Evolutionary conservation across 768 basidiomycete genomes (phyloP).

Genomic region (Mycena latifolia): DNA sequence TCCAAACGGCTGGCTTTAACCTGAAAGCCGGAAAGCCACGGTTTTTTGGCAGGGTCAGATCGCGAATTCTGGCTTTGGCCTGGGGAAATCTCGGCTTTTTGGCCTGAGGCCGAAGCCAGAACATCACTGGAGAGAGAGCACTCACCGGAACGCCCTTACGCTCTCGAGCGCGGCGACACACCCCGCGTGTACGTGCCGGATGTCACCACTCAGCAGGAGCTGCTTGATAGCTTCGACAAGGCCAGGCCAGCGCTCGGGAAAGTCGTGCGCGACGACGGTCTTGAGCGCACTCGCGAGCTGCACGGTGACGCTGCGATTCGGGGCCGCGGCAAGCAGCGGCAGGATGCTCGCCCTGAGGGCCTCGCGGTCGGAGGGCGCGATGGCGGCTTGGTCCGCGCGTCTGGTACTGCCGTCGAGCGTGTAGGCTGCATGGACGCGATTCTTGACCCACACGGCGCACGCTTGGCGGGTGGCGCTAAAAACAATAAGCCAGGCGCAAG

Average conservation of each 20-base stretch:
- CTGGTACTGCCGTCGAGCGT: slow-evolving; percentile 57
- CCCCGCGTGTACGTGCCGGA: slow-evolving; percentile 84
- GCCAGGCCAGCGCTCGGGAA: slow-evolving; percentile 80
- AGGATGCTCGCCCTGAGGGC: slow-evolving; percentile 79
- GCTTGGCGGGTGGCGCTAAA: slow-evolving; percentile 85
- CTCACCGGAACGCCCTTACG: slow-evolving; percentile 80
- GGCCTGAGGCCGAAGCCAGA: background rate
- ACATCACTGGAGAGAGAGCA: slow-evolving; percentile 6
- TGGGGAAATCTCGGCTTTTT: no score
- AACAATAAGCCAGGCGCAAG: slow-evolving; percentile 3
- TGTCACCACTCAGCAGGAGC: slow-evolving; percentile 71
- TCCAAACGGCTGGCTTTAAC: no score
- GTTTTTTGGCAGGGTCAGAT: no score
- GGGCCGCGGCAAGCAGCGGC: slow-evolving; percentile 75
- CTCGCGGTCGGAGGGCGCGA: slow-evolving; percentile 76
- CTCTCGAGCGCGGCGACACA: slow-evolving; percentile 84
- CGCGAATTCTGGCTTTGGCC: no score
- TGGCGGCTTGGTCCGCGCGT: slow-evolving; percentile 72
- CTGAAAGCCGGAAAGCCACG: no score
- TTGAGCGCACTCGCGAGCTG: slow-evolving; percentile 84
- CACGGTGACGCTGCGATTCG: slow-evolving; percentile 75
- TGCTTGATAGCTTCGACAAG: slow-evolving; percentile 76
- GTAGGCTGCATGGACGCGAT: slow-evolving; percentile 82
- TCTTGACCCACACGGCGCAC: slow-evolving; percentile 91
- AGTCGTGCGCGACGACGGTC: slow-evolving; percentile 80